phyloP scores from a whole-genome alignment of 139 green algal genomes.

The Chlamydomonas eustigma region DNA sequence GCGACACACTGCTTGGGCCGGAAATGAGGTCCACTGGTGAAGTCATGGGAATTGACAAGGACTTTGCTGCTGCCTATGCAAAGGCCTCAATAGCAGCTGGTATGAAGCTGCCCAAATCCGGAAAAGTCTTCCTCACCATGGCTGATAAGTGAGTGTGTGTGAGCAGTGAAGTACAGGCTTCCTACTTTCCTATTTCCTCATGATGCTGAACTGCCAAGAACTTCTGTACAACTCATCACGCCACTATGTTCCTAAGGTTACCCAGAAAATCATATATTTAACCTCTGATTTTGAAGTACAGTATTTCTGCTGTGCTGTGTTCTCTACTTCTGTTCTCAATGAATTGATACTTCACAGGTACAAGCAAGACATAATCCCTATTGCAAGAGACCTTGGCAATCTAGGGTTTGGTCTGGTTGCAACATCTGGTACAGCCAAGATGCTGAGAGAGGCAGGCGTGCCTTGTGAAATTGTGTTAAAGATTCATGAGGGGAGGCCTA shows the following conservation, averaged over 20 bases:
- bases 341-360: slow-evolving; percentile 15
- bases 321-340: too few species aligned
- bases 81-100: slow-evolving; percentile 93
- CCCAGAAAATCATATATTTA: too few species aligned
- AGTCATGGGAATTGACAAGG: slow-evolving; percentile 92
- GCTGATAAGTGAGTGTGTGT: slow-evolving; percentile 61
- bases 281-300: too few species aligned
- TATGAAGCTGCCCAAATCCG: slow-evolving; percentile 65
- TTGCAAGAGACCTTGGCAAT: slow-evolving; percentile 76
- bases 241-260: too few species aligned
- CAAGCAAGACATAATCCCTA: slow-evolving; percentile 74
- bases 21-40: slow-evolving; percentile 97
- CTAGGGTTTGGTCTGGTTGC: slow-evolving; percentile 88
- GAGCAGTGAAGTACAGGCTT: too few species aligned
- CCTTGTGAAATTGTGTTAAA: slow-evolving; percentile 83
- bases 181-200: too few species aligned
- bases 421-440: slow-evolving; percentile 44
- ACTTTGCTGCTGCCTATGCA: slow-evolving; percentile 88
- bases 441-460: slow-evolving; percentile 55
- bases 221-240: too few species aligned
- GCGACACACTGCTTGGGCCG: slow-evolving; percentile 93
- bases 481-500: slow-evolving; percentile 94
- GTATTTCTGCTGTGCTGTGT: too few species aligned
- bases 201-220: too few species aligned
- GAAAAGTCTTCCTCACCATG: slow-evolving; percentile 91